Base-by-base conservation (phyloP, 106 monocot genomes). In the Narthecium ossifragum region DNA sequence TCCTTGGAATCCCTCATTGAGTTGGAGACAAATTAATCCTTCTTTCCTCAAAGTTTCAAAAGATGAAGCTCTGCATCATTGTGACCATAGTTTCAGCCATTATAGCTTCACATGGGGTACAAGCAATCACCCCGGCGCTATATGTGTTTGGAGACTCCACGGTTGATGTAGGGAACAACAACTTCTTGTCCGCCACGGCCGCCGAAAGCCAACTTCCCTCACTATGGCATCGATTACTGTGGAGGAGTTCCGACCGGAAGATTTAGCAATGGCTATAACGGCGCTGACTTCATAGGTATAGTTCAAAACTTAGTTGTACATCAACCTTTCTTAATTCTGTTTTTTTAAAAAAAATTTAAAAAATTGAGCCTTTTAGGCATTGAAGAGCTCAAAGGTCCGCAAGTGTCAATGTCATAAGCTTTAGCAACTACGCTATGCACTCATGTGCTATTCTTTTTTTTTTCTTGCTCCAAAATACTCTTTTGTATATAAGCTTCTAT, bases 171-270 rank as follows among this genome's bases (percentile, higher is more conserved):
- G 55, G 55, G 32, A 55, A 31, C 33, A 55, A 55, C 32, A 55
- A 55, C 33, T 33, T 55, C 55, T 55, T 55, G 55, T 32, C 32
- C 14, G 2, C 5, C 15, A n/a, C 18, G 18, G 33, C 11, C 11
- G 55, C 31, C 17, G n/a, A 55, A 55, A 32, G 55, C 32, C n/a
- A 55, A 55, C 32, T 55, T 55, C 55, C 55, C 5, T 24, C 55
- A 13, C 6, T 32, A 55, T 32, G 55, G 55, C 7, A n/a, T 55
- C 6, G 55, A 55, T 33, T 55, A 32, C 0, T 10, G 11, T 12
- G 15, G 8, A 0, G 15, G 14, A 20, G 33, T 6, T 4, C 8
- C 55, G 7, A 55, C 55, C 0, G 55, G 55, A 3, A 10, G 55
- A 15, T 55, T 55, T 32, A 55, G 31, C 33, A 55, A 55, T 15